Percentiles rank a stretch among this genome's conserved stretches.
phyloP scores from a whole-genome alignment of 2,329 filamentous ascomycete species.

The Aspergillus unguis region DNA sequence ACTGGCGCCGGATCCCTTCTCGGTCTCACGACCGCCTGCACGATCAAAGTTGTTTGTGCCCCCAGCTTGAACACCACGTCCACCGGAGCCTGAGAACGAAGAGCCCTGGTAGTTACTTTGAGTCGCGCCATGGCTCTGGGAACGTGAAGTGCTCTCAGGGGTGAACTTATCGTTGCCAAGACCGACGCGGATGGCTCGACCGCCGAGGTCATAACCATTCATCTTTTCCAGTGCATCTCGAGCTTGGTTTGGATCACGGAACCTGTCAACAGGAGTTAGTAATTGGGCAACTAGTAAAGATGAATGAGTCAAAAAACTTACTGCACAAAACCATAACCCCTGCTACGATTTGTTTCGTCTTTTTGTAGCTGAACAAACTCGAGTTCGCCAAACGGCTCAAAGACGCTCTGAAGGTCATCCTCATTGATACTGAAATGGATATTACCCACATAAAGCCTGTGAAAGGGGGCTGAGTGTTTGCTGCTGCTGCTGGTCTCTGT shows the following conservation, averaged over 20 bases:
- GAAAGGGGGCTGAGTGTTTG: constrained; percentile 86
- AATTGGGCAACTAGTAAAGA: neutral
- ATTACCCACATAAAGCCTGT: constrained; percentile 97
- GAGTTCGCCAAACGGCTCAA: constrained; percentile 94
- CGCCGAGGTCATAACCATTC: constrained; percentile 98
- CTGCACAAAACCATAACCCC: constrained; percentile 99
- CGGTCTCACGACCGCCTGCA: constrained; percentile 80
- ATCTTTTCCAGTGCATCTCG: constrained; percentile 96
- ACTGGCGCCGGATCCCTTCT: constrained; percentile 85
- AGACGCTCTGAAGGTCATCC: constrained; percentile 90
- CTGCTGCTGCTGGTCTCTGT: constrained; percentile 65
- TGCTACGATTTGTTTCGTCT: constrained; percentile 83
- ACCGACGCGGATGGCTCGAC: constrained; percentile 94
- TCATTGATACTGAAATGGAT: constrained; percentile 99
- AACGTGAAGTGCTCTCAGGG: constrained; percentile 90
- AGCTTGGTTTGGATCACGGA: constrained; percentile 83
- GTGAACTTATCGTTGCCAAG: constrained; percentile 99
- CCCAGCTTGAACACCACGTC: constrained; percentile 77
- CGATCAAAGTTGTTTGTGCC: constrained; percentile 78
- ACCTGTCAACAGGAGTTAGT: constrained; percentile 52
- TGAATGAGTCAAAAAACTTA: constrained; percentile 51
- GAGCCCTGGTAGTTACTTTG: constrained; percentile 78
- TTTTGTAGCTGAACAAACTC: constrained; percentile 98
- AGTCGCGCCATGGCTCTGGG: constrained; percentile 69
- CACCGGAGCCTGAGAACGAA: constrained; percentile 84